Conservation (phyloP, 441 rosid genomes). For the Erodium chrysanthum region DNA sequence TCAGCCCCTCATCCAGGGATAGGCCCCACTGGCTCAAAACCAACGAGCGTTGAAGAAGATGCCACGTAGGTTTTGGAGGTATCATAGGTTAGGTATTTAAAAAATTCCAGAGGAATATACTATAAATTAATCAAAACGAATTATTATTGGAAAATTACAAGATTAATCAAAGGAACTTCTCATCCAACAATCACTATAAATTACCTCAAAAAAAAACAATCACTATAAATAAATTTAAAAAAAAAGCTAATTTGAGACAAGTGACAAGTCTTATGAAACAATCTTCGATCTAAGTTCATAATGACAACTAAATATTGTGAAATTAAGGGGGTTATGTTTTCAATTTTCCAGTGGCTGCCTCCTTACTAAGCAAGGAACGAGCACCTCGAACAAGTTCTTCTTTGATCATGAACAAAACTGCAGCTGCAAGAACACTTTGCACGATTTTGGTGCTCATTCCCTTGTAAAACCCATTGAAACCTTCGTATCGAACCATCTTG, state of each 20-base stretch:
- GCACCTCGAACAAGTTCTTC: slow-evolving; percentile 72
- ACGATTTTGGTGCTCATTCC: slow-evolving; percentile 86
- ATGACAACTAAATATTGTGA: neutral
- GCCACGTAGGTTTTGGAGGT: slow-evolving; percentile 24
- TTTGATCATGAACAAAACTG: slow-evolving; percentile 79
- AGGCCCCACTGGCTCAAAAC: slow-evolving; percentile 18
- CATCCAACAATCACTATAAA: too few relatives aligned
- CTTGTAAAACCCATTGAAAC: slow-evolving; percentile 68
- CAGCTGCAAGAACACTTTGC: slow-evolving; percentile 87
- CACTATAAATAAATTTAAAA: too few relatives aligned
- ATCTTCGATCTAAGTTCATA: too few relatives aligned
- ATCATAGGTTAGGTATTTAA: neutral
- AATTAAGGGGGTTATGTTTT: slow-evolving; percentile 38
- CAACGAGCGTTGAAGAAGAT: neutral
- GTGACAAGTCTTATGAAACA: too few relatives aligned
- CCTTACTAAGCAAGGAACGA: slow-evolving; percentile 41
- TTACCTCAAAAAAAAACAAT: too few relatives aligned
- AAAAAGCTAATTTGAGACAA: too few relatives aligned
- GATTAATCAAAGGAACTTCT: too few relatives aligned
- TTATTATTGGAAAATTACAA: too few relatives aligned
- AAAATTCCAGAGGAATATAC: too few relatives aligned
- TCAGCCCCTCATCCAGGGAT: slow-evolving; percentile 11
- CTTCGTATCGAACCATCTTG: slow-evolving; percentile 81
- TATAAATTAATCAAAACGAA: too few relatives aligned
- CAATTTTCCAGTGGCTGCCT: slow-evolving; percentile 6